A percentile compares a stretch with the other conserved stretches of the same genome.
Evolutionary conservation across 2,329 filamentous ascomycete species (phyloP).

Genomic region (Pseudogymnoascus sp.): DNA sequence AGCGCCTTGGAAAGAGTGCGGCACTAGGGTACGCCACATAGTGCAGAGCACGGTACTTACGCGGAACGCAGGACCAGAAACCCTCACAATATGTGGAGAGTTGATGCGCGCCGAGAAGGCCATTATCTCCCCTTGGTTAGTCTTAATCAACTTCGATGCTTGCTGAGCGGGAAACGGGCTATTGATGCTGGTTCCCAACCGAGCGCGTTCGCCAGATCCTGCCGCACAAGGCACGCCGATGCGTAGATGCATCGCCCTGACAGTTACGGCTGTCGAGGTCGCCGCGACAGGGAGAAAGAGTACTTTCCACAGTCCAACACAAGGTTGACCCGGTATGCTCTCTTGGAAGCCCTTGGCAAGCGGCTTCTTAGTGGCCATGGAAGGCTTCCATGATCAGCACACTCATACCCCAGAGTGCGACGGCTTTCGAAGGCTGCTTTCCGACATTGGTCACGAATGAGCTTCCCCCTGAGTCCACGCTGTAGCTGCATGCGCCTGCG

Average conservation of each 20-base stretch:
- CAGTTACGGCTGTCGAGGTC: neutral
- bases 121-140: neutral
- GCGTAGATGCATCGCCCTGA: neutral
- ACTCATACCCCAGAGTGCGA: neutral
- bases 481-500: neutral
- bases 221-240: neutral
- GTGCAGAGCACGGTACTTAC: neutral
- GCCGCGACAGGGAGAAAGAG: neutral
- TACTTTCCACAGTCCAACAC: neutral
- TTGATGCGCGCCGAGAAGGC: neutral
- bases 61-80: neutral
- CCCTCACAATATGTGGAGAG: neutral
- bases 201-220: neutral
- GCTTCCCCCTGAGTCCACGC: neutral
- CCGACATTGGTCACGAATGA: neutral
- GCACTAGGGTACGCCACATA: neutral
- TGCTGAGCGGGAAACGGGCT: neutral
- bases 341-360: neutral
- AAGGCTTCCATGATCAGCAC: conserved; percentile 2
- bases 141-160: neutral
- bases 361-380: neutral
- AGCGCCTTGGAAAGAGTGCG: neutral
- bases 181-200: neutral
- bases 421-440: neutral
- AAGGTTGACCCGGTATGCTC: neutral